A percentile compares a stretch with the other conserved stretches of the same genome.
Conservation (phyloP, 2,329 filamentous ascomycete genomes). For the Teratosphaeria zuluensis region DNA sequence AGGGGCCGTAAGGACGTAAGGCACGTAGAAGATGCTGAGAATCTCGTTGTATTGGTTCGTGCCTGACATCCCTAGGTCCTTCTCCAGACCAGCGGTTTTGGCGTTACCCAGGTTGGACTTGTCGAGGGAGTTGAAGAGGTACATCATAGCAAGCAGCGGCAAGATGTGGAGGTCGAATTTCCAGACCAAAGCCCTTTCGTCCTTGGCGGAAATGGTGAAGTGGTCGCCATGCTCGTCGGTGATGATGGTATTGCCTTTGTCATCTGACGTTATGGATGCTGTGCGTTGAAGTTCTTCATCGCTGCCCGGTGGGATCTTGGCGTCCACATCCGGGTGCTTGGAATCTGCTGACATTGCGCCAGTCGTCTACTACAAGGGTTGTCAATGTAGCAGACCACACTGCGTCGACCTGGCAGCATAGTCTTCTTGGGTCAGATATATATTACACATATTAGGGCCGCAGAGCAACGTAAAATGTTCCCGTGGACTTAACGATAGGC, state of each 20-base stretch:
- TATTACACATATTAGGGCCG: background rate
- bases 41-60: constrained; percentile 56
- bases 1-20: constrained; percentile 61
- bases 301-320: background rate
- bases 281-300: constrained; percentile 1
- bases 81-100: constrained; percentile 35
- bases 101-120: constrained; percentile 37
- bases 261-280: constrained; percentile 3
- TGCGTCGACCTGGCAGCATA: background rate
- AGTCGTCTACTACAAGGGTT: background rate
- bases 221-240: constrained; percentile 16
- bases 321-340: constrained; percentile 1
- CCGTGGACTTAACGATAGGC: background rate
- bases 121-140: constrained; percentile 47
- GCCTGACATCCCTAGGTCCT: constrained; percentile 48
- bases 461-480: background rate
- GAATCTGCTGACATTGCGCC: background rate
- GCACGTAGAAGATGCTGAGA: constrained; percentile 56
- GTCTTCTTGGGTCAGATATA: background rate
- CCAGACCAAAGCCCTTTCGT: constrained; percentile 41
- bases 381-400: too few species aligned
- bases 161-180: constrained; percentile 47
- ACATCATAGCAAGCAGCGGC: constrained; percentile 52
- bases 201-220: constrained; percentile 33
- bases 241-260: constrained; percentile 24